Evolutionary conservation across 2,329 filamentous ascomycete genomes (phyloP).

Genomic region (Aspergillus novofumigatus): DNA sequence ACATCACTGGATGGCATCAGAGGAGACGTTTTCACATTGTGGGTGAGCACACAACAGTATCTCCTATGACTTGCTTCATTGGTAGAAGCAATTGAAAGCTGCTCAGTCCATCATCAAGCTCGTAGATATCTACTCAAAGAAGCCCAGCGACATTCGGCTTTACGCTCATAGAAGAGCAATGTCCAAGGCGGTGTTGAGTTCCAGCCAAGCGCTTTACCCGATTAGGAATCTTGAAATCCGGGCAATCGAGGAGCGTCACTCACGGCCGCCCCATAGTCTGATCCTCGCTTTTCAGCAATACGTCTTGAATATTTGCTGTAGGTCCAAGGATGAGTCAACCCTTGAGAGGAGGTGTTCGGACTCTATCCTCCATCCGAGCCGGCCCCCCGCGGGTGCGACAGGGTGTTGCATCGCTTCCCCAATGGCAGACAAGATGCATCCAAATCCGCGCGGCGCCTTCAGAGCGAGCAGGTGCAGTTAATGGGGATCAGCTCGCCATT

Average conservation of each 20-base stretch:
- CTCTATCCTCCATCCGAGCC: constrained; percentile 31
- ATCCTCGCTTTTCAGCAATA: constrained; percentile 3
- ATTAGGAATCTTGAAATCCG: constrained; percentile 16
- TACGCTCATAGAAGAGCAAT: neutral
- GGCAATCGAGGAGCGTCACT: constrained; percentile 9
- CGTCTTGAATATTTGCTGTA: constrained; percentile 10
- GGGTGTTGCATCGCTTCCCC: constrained; percentile 17
- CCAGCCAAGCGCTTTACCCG: constrained; percentile 16
- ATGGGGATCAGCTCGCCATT: constrained; percentile 35
- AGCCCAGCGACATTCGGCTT: neutral
- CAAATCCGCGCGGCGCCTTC: constrained; percentile 44
- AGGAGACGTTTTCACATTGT: neutral
- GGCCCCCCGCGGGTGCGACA: constrained; percentile 23
- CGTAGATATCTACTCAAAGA: neutral
- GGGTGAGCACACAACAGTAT: neutral
- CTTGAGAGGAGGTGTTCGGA: constrained; percentile 32
- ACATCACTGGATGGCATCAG: neutral
- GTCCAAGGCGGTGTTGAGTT: neutral
- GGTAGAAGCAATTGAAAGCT: neutral
- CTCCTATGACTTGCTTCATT: neutral
- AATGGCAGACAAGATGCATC: constrained; percentile 33
- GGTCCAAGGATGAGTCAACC: constrained; percentile 33
- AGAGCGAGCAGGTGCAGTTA: constrained; percentile 33
- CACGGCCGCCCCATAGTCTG: constrained; percentile 3
- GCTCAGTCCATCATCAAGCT: neutral